phyloP scores from a whole-genome alignment of 371 early-diverging fungal species.

The Basidiobolus meristosporus region DNA sequence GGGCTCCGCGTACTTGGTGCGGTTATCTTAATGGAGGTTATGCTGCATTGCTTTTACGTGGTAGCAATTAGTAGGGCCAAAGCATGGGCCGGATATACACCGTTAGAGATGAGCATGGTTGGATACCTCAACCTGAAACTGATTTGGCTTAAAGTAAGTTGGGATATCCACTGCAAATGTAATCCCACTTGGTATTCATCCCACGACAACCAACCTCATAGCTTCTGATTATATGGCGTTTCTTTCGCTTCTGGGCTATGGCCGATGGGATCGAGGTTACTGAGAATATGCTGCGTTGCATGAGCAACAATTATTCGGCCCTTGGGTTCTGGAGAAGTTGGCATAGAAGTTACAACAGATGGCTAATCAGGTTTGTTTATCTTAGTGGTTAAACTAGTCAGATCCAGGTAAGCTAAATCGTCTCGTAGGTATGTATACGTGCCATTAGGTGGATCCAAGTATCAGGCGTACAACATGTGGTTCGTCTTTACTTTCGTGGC shows the following conservation, averaged over 20 bases:
- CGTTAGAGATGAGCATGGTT: constrained; percentile 55
- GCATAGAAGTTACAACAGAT: constrained; percentile 82
- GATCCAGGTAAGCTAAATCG: neutral
- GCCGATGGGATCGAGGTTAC: constrained; percentile 63
- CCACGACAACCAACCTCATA: neutral
- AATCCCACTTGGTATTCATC: neutral
- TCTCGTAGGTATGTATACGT: constrained; percentile 61
- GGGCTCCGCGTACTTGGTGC: constrained; percentile 20
- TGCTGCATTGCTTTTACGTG: constrained; percentile 61
- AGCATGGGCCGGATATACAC: constrained; percentile 54
- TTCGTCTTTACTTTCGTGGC: constrained; percentile 87
- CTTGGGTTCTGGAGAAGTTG: constrained; percentile 84
- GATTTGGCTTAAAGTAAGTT: constrained; percentile 70
- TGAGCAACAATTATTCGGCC: constrained; percentile 79
- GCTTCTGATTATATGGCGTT: constrained; percentile 56
- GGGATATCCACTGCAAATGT: neutral
- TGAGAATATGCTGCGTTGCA: constrained; percentile 89
- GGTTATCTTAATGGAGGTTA: constrained; percentile 58
- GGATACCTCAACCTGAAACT: constrained; percentile 67
- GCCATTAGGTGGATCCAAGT: constrained; percentile 64
- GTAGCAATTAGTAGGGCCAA: constrained; percentile 66
- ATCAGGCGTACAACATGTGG: constrained; percentile 47
- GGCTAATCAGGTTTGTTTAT: constrained; percentile 42
- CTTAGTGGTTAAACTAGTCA: neutral
- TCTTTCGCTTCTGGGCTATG: constrained; percentile 82